These are phyloP conservation scores for Atalantia buxifolia DNA, from an alignment of 345 rosid genomes.

Conservation along the genomic window DNA sequence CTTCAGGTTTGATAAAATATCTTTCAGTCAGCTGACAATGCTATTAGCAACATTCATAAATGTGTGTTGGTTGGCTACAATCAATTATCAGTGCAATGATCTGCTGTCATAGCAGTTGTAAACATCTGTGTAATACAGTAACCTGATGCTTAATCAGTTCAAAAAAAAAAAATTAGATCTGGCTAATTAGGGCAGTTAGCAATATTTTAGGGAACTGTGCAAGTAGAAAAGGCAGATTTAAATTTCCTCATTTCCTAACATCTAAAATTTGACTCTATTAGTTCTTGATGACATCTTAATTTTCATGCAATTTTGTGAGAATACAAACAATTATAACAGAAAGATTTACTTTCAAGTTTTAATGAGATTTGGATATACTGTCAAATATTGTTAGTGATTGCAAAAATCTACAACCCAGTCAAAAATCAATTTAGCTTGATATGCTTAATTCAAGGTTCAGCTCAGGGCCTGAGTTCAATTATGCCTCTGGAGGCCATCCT, in stretches of 20 bases:
- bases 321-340: not conserved
- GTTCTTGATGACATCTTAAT: not conserved
- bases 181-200: not conserved
- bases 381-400: not conserved
- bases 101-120: too few species aligned
- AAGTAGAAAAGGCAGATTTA: not conserved
- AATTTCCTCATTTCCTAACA: not conserved
- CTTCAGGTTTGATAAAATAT: not conserved
- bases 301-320: not conserved
- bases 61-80: not conserved
- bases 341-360: not conserved
- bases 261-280: not conserved
- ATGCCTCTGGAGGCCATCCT: not conserved
- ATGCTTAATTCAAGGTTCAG: not conserved
- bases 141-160: too few species aligned
- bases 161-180: too few species aligned
- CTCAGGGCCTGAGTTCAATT: not conserved
- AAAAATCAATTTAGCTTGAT: not conserved
- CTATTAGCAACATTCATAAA: not conserved
- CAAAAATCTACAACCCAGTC: not conserved
- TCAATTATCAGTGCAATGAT: too few species aligned
- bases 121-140: too few species aligned
- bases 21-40: not conserved
- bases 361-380: not conserved
- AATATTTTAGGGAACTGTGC: not conserved